These are phyloP conservation scores for Nicotiana tabacum DNA, from an alignment of 257 asterid genomes.

Conservation along the genomic window DNA sequence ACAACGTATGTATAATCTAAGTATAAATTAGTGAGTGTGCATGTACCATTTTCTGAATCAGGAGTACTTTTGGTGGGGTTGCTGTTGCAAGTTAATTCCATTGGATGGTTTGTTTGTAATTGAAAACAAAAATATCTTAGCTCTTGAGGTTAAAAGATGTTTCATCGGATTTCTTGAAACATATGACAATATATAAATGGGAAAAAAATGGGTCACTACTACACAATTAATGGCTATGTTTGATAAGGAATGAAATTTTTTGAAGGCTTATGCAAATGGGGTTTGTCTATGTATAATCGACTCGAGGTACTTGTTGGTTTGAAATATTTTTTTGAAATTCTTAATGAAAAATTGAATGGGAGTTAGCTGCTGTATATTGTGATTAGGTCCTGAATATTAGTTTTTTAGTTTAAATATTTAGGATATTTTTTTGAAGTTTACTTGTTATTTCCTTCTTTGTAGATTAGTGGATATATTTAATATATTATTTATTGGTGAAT, in stretches of 20 bases:
- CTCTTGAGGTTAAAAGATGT: background rate
- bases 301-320: too few relatives aligned
- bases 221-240: constrained; percentile 15
- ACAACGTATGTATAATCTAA: too few relatives aligned
- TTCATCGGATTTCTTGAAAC: background rate
- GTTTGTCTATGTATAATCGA: background rate
- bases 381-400: too few relatives aligned
- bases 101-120: background rate
- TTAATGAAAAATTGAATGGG: too few relatives aligned
- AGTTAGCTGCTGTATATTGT: too few relatives aligned
- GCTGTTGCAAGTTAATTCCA: constrained; percentile 12
- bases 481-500: too few relatives aligned
- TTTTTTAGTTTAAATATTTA: too few relatives aligned
- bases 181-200: too few relatives aligned
- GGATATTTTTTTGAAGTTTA: too few relatives aligned
- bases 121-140: background rate
- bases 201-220: background rate
- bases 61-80: constrained; percentile 1
- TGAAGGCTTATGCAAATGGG: constrained; percentile 24
- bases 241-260: constrained; percentile 17
- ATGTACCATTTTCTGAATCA: constrained; percentile 16
- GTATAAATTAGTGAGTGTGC: background rate
- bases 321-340: too few relatives aligned
- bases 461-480: too few relatives aligned
- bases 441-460: too few relatives aligned